phyloP scores from a whole-genome alignment of 441 rosid genomes.

The Jatropha multifida region DNA sequence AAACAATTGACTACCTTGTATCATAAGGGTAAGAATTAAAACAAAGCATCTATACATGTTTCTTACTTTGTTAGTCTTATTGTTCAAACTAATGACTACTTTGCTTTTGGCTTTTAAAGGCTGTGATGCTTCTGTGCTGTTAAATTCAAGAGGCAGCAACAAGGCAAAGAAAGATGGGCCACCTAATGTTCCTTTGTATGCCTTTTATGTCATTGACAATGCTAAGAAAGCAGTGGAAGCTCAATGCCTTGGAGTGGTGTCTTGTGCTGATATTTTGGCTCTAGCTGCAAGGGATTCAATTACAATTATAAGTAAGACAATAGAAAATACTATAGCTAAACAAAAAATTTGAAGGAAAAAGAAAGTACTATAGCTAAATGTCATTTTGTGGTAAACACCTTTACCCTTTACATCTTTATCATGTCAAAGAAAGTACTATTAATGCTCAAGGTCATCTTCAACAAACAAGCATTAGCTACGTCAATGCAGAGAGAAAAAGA shows the following conservation, averaged over 20 bases:
- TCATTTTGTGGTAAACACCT: too few species aligned
- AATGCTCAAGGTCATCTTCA: neutral
- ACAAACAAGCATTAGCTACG: neutral
- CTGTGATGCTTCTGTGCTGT: constrained; percentile 73
- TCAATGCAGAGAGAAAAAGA: too few species aligned
- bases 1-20: constrained; percentile 29
- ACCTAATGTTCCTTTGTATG: constrained; percentile 51
- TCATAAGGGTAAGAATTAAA: constrained; percentile 50
- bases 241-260: constrained; percentile 64
- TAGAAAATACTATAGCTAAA: neutral
- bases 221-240: constrained; percentile 61
- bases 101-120: constrained; percentile 37
- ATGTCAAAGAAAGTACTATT: neutral
- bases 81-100: neutral
- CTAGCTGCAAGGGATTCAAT: constrained; percentile 77
- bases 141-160: constrained; percentile 48
- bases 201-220: constrained; percentile 51
- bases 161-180: constrained; percentile 42
- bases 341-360: too few species aligned
- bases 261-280: constrained; percentile 73
- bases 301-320: constrained; percentile 36
- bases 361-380: too few species aligned
- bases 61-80: neutral
- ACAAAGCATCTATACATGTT: neutral
- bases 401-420: too few species aligned